These are phyloP conservation scores for Prunus padus DNA, from an alignment of 306 rosid genomes.

Conservation along the genomic window DNA sequence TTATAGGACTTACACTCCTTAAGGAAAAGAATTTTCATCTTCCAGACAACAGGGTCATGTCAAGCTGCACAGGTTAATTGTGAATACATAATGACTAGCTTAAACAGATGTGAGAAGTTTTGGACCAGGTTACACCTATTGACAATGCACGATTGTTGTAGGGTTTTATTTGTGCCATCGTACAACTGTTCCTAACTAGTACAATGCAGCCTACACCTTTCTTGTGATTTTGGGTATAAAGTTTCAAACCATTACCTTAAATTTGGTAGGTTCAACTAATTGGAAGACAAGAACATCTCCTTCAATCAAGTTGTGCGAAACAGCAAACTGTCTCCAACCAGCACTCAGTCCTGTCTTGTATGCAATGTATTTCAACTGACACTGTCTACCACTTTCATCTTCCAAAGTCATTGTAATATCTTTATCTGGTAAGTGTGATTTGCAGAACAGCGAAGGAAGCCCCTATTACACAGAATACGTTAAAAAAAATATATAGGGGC, in stretches of 20 bases:
- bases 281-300: slow-evolving; percentile 90
- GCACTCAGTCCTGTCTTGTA: slow-evolving; percentile 82
- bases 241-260: slow-evolving; percentile 53
- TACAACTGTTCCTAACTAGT: not conserved
- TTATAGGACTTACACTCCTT: too few relatives aligned
- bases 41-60: too few relatives aligned
- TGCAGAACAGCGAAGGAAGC: slow-evolving; percentile 73
- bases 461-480: slow-evolving; percentile 43
- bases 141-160: not conserved
- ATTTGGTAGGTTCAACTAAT: slow-evolving; percentile 73
- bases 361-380: slow-evolving; percentile 68
- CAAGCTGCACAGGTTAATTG: too few relatives aligned
- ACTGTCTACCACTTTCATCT: slow-evolving; percentile 74
- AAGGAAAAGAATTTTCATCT: too few relatives aligned
- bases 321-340: slow-evolving; percentile 97
- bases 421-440: slow-evolving; percentile 59
- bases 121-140: not conserved
- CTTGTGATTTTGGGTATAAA: not conserved
- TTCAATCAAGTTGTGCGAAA: slow-evolving; percentile 70
- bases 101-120: too few relatives aligned
- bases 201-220: not conserved
- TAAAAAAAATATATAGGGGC: not conserved
- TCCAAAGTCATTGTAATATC: slow-evolving; percentile 66
- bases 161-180: not conserved
- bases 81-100: too few relatives aligned